A percentile compares a stretch with the other conserved stretches of the same genome.
These are phyloP conservation scores for Pichia sp. DNA, from an alignment of 1,139 yeast genomes.

Conservation along the genomic window DNA sequence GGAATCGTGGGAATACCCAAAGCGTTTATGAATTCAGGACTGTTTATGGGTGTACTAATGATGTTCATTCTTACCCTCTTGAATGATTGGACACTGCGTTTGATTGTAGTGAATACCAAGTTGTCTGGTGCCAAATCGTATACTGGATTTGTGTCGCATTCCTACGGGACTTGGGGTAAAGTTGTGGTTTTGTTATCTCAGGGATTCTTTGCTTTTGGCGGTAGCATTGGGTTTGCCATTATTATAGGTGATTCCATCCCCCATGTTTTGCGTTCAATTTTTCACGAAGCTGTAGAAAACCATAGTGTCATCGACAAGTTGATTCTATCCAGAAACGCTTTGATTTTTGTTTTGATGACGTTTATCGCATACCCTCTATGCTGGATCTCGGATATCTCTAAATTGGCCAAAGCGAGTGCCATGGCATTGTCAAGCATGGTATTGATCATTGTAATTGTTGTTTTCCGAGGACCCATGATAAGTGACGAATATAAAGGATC, in stretches of 20 bases:
- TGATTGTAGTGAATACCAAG: constrained; percentile 79
- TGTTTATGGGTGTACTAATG: constrained; percentile 62
- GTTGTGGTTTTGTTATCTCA: constrained; percentile 64
- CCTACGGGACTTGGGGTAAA: constrained; percentile 72
- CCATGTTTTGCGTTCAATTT: constrained; percentile 67
- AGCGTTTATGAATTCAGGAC: constrained; percentile 75
- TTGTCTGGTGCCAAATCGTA: constrained; percentile 70
- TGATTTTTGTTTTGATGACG: constrained; percentile 61
- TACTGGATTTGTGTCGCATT: constrained; percentile 76
- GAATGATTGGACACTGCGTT: constrained; percentile 79
- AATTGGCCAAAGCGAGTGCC: constrained; percentile 81
- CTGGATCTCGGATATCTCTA: constrained; percentile 71
- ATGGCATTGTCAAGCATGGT: constrained; percentile 82
- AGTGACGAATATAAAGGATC: constrained; percentile 39
- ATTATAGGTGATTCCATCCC: constrained; percentile 95
- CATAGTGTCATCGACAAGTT: constrained; percentile 34
- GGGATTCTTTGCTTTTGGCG: constrained; percentile 89
- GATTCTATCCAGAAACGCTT: constrained; percentile 55
- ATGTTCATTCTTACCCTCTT: constrained; percentile 54
- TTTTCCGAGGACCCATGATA: constrained; percentile 62
- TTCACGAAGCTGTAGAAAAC: constrained; percentile 40
- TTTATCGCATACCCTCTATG: constrained; percentile 56
- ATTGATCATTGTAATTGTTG: constrained; percentile 65
- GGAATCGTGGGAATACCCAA: constrained; percentile 93
- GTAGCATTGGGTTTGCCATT: constrained; percentile 88